Conservation (phyloP, 768 basidiomycete species). For the Tylopilus subfusipes region DNA sequence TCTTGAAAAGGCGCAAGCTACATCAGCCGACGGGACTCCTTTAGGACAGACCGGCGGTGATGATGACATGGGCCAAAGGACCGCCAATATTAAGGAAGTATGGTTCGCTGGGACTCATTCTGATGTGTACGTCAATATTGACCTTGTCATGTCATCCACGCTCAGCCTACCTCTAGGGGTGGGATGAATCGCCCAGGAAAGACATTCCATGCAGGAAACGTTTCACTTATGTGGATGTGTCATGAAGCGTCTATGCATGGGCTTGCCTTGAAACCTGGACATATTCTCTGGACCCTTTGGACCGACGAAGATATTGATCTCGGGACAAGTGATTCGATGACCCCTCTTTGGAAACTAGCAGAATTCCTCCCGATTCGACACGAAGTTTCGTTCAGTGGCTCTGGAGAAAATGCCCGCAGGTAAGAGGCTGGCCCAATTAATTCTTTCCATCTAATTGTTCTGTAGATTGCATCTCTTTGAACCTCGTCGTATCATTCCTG, state of each 20-base stretch:
- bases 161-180: background rate
- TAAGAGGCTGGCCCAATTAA: background rate
- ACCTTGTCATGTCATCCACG: background rate
- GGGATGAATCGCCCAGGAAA: constrained; percentile 3
- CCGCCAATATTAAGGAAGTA: constrained; percentile 3
- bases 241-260: background rate
- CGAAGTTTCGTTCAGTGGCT: constrained; percentile 6
- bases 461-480: constrained; percentile 3
- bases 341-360: background rate
- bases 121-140: background rate
- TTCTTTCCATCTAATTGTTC: background rate
- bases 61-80: background rate
- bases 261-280: constrained; percentile 2
- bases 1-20: background rate
- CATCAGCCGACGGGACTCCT: background rate
- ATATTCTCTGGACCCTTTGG: constrained; percentile 7
- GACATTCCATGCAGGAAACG: constrained; percentile 4
- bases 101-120: constrained; percentile 7
- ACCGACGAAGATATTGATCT: constrained; percentile 4
- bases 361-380: constrained; percentile 6
- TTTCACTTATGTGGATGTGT: constrained; percentile 8
- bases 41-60: background rate
- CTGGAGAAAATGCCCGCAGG: constrained; percentile 3
- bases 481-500: constrained; percentile 6
- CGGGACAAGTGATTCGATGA: constrained; percentile 1